Evolutionary conservation across 306 rosid species (phyloP).

Genomic region (Citrullus amarus): DNA sequence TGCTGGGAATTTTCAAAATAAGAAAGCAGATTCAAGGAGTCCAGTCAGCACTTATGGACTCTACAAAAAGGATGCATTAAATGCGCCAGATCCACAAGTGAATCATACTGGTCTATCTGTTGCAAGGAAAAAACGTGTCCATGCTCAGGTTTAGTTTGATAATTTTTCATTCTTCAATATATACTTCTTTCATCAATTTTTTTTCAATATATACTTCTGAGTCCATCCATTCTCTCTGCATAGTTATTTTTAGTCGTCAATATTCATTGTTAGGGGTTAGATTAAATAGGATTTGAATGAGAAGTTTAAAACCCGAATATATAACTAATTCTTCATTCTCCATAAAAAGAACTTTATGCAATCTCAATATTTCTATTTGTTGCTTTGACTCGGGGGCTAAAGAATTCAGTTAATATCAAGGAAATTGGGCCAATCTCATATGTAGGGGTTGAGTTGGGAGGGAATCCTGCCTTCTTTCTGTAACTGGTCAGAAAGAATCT

Average conservation of each 20-base stretch:
- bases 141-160: constrained; percentile 50
- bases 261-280: constrained; percentile 1
- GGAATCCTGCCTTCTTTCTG: neutral
- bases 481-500: too few relatives aligned
- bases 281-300: neutral
- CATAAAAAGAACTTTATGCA: neutral
- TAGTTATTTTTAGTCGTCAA: neutral
- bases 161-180: constrained; percentile 4
- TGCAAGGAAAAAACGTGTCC: constrained; percentile 75
- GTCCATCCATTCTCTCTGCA: neutral
- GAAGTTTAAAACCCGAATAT: too few relatives aligned
- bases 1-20: constrained; percentile 42
- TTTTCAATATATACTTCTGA: neutral
- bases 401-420: neutral
- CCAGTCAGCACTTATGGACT: constrained; percentile 39
- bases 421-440: neutral
- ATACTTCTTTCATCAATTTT: neutral
- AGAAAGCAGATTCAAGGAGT: constrained; percentile 49
- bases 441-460: neutral
- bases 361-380: neutral
- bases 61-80: constrained; percentile 54
- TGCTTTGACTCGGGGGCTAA: neutral
- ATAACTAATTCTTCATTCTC: neutral
- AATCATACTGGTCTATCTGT: constrained; percentile 61
- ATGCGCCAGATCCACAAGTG: constrained; percentile 56